Evolutionary conservation across 257 asterid genomes (phyloP), one percentile per base, ranked within the genome.

Genomic region (Sherardia arvensis): DNA sequence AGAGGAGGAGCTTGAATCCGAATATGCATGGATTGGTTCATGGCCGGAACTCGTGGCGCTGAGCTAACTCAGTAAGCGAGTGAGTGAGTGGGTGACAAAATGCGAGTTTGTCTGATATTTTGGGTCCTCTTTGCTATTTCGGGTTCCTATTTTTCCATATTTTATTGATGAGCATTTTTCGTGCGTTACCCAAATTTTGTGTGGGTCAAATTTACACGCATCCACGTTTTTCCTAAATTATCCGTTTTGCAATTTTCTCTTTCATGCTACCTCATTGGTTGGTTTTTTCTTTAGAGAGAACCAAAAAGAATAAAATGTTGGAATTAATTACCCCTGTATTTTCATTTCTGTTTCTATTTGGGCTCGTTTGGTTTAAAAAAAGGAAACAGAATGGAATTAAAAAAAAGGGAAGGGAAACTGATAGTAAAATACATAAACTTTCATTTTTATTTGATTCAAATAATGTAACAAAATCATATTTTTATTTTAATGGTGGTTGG

Each of bases 1-100:
- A 83, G 79, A 53, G 92, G 77, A 27, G 85, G 90, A 60, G 87
- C 67, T 76, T 78, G 95, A 71, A 79, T 68, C 58, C 87, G 85
- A 53, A 78, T 72, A 70, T 80, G 79, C 84, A 82, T 81, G 14
- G 85, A 64, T 60, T 76, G 90, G 64, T 61, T 83, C 86, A 86
- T 77, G 15, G 56, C 68, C 27, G 67, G 49, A 47, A 38, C 43
- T 62, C 58, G n/a, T 28, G 43, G 40, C 20, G 43, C 58, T 20
- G 67, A 45, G 36, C 38, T 9, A 26, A 47, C 58, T 63, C 67
- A 10, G 67, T 61, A 33, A 22, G 33, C n/a, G n/a, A n/a, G n/a
- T n/a, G n/a, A 10, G 67, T 27, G 43, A 27, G 27, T 8, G 9
- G 30, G 25, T 17, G 45, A 51, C 58, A 47, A 58, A 47, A 27